phyloP scores from a whole-genome alignment of 192 early-diverging fungal genomes.

The Thoreauomyces humboldtii region DNA sequence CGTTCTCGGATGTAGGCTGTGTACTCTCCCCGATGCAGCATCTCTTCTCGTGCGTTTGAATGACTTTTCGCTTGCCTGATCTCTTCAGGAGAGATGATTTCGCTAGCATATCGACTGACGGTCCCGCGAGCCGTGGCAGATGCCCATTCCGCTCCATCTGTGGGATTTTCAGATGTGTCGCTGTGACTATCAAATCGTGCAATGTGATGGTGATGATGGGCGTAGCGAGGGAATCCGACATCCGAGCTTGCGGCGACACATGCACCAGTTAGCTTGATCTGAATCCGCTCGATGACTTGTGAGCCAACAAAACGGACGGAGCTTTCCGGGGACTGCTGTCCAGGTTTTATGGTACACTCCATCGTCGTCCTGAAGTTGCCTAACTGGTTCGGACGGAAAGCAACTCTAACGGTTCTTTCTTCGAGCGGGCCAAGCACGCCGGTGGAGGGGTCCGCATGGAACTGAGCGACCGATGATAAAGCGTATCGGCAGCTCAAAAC shows the following conservation, averaged over 20 bases:
- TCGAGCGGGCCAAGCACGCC: constrained; percentile 31
- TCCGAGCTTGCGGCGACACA: neutral
- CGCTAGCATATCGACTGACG: neutral
- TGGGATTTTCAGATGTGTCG: neutral
- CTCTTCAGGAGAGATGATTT: neutral
- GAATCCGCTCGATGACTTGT: neutral
- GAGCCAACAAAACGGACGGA: neutral
- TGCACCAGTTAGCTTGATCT: neutral
- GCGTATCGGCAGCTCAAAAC: constrained; percentile 28
- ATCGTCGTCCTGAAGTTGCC: constrained; percentile 37
- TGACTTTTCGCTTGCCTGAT: neutral
- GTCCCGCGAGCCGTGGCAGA: neutral
- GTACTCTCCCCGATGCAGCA: constrained; percentile 37
- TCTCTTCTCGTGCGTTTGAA: constrained; percentile 26
- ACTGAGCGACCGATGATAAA: constrained; percentile 41
- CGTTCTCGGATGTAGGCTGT: constrained; percentile 32
- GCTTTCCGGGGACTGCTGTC: too few species aligned
- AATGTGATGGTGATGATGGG: neutral
- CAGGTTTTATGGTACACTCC: constrained; percentile 20
- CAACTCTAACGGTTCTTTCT: constrained; percentile 20
- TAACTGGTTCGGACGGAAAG: constrained; percentile 47
- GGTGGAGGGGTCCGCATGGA: constrained; percentile 28
- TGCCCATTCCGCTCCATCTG: constrained; percentile 1
- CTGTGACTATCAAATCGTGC: neutral
- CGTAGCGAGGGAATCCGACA: neutral